Conservation (phyloP, 1,284 basidiomycete species). For the Puccinia polysora region DNA sequence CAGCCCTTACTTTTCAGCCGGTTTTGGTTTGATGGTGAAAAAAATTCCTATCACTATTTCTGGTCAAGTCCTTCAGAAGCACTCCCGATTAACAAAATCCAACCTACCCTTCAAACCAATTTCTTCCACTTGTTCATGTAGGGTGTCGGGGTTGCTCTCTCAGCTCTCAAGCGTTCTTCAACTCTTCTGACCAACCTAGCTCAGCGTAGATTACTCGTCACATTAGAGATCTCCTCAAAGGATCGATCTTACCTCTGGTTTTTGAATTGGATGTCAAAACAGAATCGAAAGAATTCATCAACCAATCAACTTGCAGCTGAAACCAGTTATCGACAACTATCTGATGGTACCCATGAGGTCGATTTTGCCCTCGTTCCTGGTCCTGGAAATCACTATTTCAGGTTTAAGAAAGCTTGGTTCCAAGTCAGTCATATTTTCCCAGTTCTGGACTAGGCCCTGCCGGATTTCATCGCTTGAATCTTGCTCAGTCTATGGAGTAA, state of each 20-base stretch:
- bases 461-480: neutral
- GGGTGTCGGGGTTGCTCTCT: constrained; percentile 79
- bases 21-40: constrained; percentile 90
- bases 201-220: constrained; percentile 84
- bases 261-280: constrained; percentile 85
- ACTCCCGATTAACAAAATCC: too few species aligned
- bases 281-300: constrained; percentile 54
- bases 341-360: constrained; percentile 79
- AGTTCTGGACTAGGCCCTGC: neutral
- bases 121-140: constrained; percentile 52
- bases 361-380: constrained; percentile 91
- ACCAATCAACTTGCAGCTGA: constrained; percentile 87
- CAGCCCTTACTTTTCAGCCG: constrained; percentile 92
- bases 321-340: constrained; percentile 77
- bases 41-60: too few species aligned
- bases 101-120: constrained; percentile 33
- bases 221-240: constrained; percentile 92
- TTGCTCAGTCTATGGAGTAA: neutral
- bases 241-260: constrained; percentile 96
- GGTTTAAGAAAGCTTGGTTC: constrained; percentile 87
- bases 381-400: constrained; percentile 88
- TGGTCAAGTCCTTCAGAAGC: too few species aligned
- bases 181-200: constrained; percentile 69
- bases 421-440: constrained; percentile 61
- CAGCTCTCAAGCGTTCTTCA: constrained; percentile 66